Evolutionary conservation across 352 stramenopile species (phyloP).

Genomic region (Pythium pyrilobum): DNA sequence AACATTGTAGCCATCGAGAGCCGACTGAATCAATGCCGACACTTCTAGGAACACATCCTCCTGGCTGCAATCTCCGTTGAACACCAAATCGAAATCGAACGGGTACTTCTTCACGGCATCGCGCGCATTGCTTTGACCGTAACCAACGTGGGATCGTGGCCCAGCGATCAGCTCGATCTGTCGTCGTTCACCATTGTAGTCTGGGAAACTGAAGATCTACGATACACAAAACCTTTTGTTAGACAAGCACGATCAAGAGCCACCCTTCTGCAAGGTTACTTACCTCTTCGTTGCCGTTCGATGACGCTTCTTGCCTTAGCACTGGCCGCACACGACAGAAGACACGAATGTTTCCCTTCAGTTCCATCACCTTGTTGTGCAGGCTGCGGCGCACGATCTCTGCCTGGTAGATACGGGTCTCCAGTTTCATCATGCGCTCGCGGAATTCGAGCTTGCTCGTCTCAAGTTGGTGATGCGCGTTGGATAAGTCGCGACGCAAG

Average conservation of each 20-base stretch:
- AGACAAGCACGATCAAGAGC: too few species aligned
- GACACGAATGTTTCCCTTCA: slow-evolving; percentile 96
- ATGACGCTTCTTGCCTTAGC: slow-evolving; percentile 54
- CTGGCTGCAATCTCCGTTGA: slow-evolving; percentile 90
- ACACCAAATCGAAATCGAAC: slow-evolving; percentile 98
- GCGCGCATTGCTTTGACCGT: slow-evolving; percentile 46
- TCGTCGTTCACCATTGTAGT: slow-evolving; percentile 54
- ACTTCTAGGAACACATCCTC: slow-evolving; percentile 97
- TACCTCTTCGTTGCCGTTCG: slow-evolving; percentile 43
- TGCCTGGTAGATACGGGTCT: slow-evolving; percentile 48
- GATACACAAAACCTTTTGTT: neutral
- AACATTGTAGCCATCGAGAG: slow-evolving; percentile 94
- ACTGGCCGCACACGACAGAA: slow-evolving; percentile 93
- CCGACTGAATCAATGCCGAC: slow-evolving; percentile 91
- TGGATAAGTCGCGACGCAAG: slow-evolving; percentile 11
- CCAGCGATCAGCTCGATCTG: slow-evolving; percentile 72
- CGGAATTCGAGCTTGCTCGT: slow-evolving; percentile 22
- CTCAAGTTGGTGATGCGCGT: slow-evolving; percentile 21
- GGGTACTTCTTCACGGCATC: slow-evolving; percentile 78
- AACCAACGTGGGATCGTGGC: slow-evolving; percentile 62
- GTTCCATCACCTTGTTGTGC: slow-evolving; percentile 93
- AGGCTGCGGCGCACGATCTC: slow-evolving; percentile 73
- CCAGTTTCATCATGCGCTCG: slow-evolving; percentile 29
- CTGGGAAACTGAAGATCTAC: slow-evolving; percentile 74
- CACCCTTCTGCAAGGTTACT: neutral